Evolutionary conservation across 371 early-diverging fungal genomes (phyloP).

Genomic region (Funneliformis caledonium): DNA sequence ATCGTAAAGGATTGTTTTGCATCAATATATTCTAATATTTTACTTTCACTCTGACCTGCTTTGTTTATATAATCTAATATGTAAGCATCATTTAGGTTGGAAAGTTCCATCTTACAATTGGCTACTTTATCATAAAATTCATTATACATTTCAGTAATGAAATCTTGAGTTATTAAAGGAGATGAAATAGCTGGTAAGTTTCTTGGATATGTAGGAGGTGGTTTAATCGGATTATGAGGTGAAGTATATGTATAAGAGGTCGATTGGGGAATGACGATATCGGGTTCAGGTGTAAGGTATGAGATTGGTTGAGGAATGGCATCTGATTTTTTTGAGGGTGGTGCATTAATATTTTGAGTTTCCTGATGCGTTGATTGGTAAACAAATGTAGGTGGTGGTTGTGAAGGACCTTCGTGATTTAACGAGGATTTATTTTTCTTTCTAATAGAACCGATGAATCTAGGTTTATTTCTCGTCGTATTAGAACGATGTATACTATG

Average conservation of each 20-base stretch:
- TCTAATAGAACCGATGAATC: too few relatives aligned
- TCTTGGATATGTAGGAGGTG: background rate
- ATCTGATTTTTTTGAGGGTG: too few relatives aligned
- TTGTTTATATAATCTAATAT: background rate
- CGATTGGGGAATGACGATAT: background rate
- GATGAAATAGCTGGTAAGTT: background rate
- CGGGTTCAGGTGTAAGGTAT: too few relatives aligned
- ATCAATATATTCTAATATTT: background rate
- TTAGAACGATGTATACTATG: background rate
- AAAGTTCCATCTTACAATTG: background rate
- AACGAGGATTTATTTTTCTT: too few relatives aligned
- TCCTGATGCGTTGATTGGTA: too few relatives aligned
- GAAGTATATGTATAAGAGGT: background rate
- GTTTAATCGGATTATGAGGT: too few relatives aligned
- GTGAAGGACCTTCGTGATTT: too few relatives aligned
- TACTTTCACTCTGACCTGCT: background rate
- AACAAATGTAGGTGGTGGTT: too few relatives aligned
- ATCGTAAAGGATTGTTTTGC: background rate
- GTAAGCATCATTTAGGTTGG: background rate
- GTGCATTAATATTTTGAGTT: too few relatives aligned
- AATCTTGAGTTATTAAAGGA: background rate
- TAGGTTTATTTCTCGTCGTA: too few relatives aligned
- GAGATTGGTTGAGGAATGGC: too few relatives aligned
- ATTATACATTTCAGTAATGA: background rate
- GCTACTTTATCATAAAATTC: background rate